Conservation (phyloP, 768 basidiomycete species). For the Rhodotorula sphaerocarpa region DNA sequence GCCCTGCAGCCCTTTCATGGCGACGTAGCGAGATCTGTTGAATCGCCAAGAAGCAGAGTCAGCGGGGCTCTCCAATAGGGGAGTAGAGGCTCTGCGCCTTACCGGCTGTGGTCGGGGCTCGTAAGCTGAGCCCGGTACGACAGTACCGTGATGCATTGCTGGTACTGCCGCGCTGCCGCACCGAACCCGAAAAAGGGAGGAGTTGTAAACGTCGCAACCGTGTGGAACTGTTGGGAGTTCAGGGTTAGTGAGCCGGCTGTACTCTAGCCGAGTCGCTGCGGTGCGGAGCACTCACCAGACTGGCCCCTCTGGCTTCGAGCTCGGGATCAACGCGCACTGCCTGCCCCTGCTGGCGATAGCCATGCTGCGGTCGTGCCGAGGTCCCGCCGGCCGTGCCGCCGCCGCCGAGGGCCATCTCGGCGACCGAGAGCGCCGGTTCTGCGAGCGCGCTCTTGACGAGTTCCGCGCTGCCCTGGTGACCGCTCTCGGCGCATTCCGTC, state of each 20-base stretch:
- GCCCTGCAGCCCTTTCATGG: constrained; percentile 17
- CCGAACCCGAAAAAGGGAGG: constrained; percentile 18
- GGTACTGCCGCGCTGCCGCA: constrained; percentile 12
- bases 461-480: constrained; percentile 6
- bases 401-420: constrained; percentile 23
- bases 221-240: constrained; percentile 12
- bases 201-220: constrained; percentile 9
- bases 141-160: constrained; percentile 17
- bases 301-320: constrained; percentile 20
- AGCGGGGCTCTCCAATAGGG: not conserved
- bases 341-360: not conserved
- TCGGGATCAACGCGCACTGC: constrained; percentile 5
- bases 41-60: too few relatives aligned
- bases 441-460: constrained; percentile 25
- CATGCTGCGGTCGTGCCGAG: not conserved
- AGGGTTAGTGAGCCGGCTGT: not conserved
- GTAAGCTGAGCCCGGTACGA: constrained; percentile 3
- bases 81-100: not conserved
- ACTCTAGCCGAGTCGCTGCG: too few relatives aligned
- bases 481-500: constrained; percentile 22
- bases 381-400: not conserved
- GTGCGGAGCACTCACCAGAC: constrained; percentile 25
- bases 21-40: constrained; percentile 11
- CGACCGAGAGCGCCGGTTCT: constrained; percentile 17
- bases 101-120: not conserved